Conservation (phyloP, 169 alveolate species). For the Eimeria praecox region DNA sequence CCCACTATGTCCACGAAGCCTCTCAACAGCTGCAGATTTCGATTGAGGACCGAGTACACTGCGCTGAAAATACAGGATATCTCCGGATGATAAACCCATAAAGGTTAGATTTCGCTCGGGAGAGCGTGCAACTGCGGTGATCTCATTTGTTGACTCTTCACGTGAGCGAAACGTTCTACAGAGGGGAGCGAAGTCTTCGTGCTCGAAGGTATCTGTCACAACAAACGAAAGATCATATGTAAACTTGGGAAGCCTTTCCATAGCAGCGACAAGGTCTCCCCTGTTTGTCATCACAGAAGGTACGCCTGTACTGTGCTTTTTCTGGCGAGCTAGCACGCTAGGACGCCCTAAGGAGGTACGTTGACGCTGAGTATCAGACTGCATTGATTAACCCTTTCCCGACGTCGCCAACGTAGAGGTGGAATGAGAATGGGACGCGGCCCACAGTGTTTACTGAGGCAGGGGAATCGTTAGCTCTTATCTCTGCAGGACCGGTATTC, state of each 20-base stretch:
- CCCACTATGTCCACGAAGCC: constrained; percentile 60
- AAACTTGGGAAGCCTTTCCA: not conserved
- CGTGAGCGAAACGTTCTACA: not conserved
- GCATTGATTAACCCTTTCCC: constrained; percentile 14
- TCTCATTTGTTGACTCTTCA: constrained; percentile 34
- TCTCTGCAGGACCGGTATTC: not conserved
- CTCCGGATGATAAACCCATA: constrained; percentile 48
- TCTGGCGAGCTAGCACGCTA: not conserved
- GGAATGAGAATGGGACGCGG: not conserved
- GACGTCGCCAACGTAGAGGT: not conserved
- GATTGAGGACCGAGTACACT: not conserved
- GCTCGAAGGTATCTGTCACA: constrained; percentile 36
- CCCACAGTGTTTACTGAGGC: not conserved
- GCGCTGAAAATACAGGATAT: constrained; percentile 43
- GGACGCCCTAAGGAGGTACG: constrained; percentile 36
- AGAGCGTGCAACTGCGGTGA: constrained; percentile 17
- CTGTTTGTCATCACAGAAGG: not conserved
- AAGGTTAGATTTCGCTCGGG: constrained; percentile 39
- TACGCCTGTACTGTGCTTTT: not conserved
- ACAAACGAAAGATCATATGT: constrained; percentile 35
- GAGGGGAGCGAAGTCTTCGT: not conserved
- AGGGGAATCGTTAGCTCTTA: not conserved
- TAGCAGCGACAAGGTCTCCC: not conserved
- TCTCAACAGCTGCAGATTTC: constrained; percentile 5
- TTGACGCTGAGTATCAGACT: constrained; percentile 1